Conservation (phyloP, 1,284 basidiomycete genomes). For the Boletus nobilissimus region DNA sequence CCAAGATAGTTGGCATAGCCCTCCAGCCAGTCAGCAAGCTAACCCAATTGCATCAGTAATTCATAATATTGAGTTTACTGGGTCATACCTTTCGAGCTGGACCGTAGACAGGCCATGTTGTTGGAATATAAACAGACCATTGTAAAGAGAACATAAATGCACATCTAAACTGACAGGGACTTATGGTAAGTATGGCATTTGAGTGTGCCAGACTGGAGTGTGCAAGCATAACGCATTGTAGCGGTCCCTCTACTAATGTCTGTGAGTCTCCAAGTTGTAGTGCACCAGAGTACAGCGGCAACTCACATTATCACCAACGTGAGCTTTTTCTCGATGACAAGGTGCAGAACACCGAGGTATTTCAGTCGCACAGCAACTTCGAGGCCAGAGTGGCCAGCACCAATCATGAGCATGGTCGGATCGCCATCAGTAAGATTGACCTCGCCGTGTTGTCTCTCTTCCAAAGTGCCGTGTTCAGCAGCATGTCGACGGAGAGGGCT, state of each 20-base stretch:
- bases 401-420: conserved; percentile 48
- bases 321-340: conserved; percentile 51
- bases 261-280: conserved; percentile 17
- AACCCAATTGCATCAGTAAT: background rate
- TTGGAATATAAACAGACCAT: conserved; percentile 38
- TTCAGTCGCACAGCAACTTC: conserved; percentile 51
- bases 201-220: conserved; percentile 42
- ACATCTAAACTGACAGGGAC: conserved; percentile 10
- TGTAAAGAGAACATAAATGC: background rate
- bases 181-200: conserved; percentile 44
- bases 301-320: conserved; percentile 49
- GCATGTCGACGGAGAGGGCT: conserved; percentile 35
- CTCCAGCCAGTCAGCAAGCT: conserved; percentile 72
- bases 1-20: conserved; percentile 64
- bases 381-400: conserved; percentile 53
- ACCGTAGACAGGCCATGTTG: conserved; percentile 53
- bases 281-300: background rate
- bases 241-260: conserved; percentile 46
- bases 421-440: conserved; percentile 39
- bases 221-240: conserved; percentile 48
- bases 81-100: conserved; percentile 48
- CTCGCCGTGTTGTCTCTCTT: conserved; percentile 39
- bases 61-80: background rate
- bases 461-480: conserved; percentile 45
- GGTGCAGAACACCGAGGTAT: conserved; percentile 47